Evolutionary conservation across 805 yeast genomes (phyloP), one percentile per base, ranked within the genome.

Genomic region (Starmerella floris): DNA sequence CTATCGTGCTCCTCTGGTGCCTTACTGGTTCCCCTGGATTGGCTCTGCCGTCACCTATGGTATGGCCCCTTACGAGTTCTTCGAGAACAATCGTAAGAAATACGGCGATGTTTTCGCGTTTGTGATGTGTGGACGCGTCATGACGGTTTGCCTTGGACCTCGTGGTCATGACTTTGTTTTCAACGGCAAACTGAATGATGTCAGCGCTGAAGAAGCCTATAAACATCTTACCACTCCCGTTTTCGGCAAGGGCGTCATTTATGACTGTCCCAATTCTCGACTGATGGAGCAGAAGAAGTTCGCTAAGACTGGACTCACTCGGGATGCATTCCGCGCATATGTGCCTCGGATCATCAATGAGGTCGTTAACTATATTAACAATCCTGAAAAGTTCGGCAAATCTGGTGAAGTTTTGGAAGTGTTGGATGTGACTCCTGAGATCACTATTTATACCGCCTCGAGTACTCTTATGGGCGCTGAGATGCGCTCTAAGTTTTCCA

Each of bases 201-300:
- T 87, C 21, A 78, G 85, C 38, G 98, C 98, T 37, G 97, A 91
- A 62, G 96, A 82, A 38, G 97, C 96, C 31, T 91, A 91, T 67
- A 72, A 79, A 49, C 95, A 87, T 60, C 72, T 91, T 63, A 91
- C 98, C n/a, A 88, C 97, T n/a, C 98, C 98, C 13, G 95, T 85
- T 15, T 91, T 91, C 54, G 98, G 98, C 55, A 77, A 85, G 58
- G 98, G 97, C 56, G 98, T 91, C 42, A 82, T 91, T 41, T 91
- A 91, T 61, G 98, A 91, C 66, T 88, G 96, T 65, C 84, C 98
- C 50, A 91, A 91, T 66, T 66, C 76, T 56, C 76, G 85, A 52
- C 73, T 91, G 57, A 91, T 91, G 98, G 98, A 91, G 62, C 98
- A 91, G 65, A 91, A 91, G 75, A 91, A 85, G 67, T 91, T 91